Evolutionary conservation across 495 filamentous ascomycete species (phyloP).

Genomic region (Annulohypoxylon moriforme): DNA sequence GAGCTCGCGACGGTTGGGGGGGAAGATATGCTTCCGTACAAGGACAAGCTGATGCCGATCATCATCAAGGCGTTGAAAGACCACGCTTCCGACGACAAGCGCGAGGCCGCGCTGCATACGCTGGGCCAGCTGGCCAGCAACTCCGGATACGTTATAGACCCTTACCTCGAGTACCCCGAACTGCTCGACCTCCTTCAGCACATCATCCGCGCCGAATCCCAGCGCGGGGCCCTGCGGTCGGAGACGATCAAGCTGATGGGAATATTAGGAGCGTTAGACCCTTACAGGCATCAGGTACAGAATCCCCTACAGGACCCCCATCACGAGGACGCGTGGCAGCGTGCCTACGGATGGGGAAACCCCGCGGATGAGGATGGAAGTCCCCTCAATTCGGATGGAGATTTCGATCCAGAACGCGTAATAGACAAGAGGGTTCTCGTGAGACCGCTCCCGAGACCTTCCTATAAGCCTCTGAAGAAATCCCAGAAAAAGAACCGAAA

Average conservation of each 20-base stretch:
- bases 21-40: conserved; percentile 86
- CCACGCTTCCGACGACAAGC: conserved; percentile 85
- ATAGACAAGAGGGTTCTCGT: conserved; percentile 1
- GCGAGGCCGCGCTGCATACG: conserved; percentile 89
- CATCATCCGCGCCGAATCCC: conserved; percentile 90
- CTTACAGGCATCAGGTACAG: conserved; percentile 88
- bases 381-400: conserved; percentile 24
- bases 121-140: conserved; percentile 93
- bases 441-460: neutral
- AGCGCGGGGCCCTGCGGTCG: conserved; percentile 80
- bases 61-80: conserved; percentile 94
- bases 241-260: conserved; percentile 97
- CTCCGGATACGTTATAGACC: conserved; percentile 96
- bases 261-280: conserved; percentile 94
- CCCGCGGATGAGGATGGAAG: conserved; percentile 26
- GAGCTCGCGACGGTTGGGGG: conserved; percentile 94
- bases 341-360: conserved; percentile 10
- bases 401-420: conserved; percentile 5
- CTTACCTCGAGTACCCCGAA: conserved; percentile 93
- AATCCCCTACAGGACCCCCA: conserved; percentile 26
- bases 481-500: neutral
- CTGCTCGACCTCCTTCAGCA: conserved; percentile 90
- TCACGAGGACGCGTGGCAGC: conserved; percentile 4
- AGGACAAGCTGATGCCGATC: conserved; percentile 90
- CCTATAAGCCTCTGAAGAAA: conserved; percentile 14